Evolutionary conservation across 768 basidiomycete species (phyloP).

Genomic region (Tephrocybe sp.): DNA sequence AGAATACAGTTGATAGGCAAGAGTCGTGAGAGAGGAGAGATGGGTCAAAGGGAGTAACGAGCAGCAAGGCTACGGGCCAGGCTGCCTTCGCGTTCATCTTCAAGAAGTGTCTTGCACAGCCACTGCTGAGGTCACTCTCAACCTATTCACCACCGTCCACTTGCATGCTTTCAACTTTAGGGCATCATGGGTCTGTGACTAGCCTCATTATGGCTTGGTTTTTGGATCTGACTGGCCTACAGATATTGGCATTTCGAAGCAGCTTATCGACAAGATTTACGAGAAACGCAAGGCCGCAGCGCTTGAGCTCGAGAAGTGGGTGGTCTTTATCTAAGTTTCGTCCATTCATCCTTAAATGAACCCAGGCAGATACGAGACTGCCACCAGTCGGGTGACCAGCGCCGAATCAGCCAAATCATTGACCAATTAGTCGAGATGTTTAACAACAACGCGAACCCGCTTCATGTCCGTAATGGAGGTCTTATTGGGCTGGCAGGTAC

Average conservation of each 20-base stretch:
- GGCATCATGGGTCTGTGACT: slow-evolving; percentile 25
- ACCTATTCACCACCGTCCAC: background rate
- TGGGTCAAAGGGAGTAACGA: slow-evolving; percentile 44
- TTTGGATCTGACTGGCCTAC: background rate
- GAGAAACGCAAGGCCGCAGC: slow-evolving; percentile 96
- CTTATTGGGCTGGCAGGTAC: slow-evolving; percentile 95
- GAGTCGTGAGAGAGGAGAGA: slow-evolving; percentile 32
- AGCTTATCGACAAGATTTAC: slow-evolving; percentile 90
- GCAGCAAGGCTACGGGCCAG: slow-evolving; percentile 30
- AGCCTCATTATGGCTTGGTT: background rate
- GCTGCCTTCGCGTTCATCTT: slow-evolving; percentile 17
- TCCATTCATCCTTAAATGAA: background rate
- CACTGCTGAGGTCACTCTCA: slow-evolving; percentile 11
- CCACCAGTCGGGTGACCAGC: slow-evolving; percentile 75
- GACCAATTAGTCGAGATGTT: slow-evolving; percentile 96
- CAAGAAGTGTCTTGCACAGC: slow-evolving; percentile 17
- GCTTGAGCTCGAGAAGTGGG: slow-evolving; percentile 91
- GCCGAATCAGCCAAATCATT: slow-evolving; percentile 82
- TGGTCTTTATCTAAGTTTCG: slow-evolving; percentile 6
- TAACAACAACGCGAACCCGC: slow-evolving; percentile 72
- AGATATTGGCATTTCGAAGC: slow-evolving; percentile 78
- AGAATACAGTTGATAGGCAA: slow-evolving; percentile 51
- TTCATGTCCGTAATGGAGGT: slow-evolving; percentile 92
- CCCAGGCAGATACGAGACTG: slow-evolving; percentile 82
- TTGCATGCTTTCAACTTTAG: slow-evolving; percentile 8